phyloP scores from a whole-genome alignment of 768 basidiomycete species.

The Calvatia gigantea region DNA sequence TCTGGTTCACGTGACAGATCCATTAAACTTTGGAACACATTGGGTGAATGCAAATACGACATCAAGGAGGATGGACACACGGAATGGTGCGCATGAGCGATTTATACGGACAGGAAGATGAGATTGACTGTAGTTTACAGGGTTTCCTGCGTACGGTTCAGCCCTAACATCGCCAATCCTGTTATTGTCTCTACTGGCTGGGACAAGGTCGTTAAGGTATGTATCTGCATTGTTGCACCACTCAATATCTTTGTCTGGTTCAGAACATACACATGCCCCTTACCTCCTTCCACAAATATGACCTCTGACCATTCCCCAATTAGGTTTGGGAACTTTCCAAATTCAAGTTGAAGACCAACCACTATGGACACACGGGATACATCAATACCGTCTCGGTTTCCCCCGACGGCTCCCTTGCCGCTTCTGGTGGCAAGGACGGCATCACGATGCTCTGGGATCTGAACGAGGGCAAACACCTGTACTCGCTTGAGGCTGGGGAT shows the following conservation, averaged over 20 bases:
- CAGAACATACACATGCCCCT: constrained; percentile 77
- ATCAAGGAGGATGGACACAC: constrained; percentile 98
- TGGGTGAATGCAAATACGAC: constrained; percentile 99
- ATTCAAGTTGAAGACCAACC: constrained; percentile 99
- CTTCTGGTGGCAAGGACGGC: constrained; percentile 98
- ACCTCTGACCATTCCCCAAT: constrained; percentile 58
- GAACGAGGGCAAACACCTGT: constrained; percentile 99
- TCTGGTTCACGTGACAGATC: constrained; percentile 95
- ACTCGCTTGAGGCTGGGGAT: constrained; percentile 98
- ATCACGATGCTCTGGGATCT: constrained; percentile 99
- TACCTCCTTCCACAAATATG: constrained; percentile 71
- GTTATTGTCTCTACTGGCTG: constrained; percentile 99
- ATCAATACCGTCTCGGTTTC: constrained; percentile 99
- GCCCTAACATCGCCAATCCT: constrained; percentile 94
- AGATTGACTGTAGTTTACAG: constrained; percentile 33
- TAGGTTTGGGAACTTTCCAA: constrained; percentile 99
- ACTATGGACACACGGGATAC: constrained; percentile 99
- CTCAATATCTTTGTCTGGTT: constrained; percentile 21
- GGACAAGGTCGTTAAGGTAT: constrained; percentile 99
- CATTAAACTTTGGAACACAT: constrained; percentile 99
- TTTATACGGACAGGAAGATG: constrained; percentile 13
- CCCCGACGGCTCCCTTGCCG: constrained; percentile 97
- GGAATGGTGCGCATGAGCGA: constrained; percentile 64
- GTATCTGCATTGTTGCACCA: constrained; percentile 27
- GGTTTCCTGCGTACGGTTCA: constrained; percentile 99